A percentile compares a stretch with the other conserved stretches of the same genome.
phyloP scores from a whole-genome alignment of 306 rosid species.

The Cucurbita ficifolia region DNA sequence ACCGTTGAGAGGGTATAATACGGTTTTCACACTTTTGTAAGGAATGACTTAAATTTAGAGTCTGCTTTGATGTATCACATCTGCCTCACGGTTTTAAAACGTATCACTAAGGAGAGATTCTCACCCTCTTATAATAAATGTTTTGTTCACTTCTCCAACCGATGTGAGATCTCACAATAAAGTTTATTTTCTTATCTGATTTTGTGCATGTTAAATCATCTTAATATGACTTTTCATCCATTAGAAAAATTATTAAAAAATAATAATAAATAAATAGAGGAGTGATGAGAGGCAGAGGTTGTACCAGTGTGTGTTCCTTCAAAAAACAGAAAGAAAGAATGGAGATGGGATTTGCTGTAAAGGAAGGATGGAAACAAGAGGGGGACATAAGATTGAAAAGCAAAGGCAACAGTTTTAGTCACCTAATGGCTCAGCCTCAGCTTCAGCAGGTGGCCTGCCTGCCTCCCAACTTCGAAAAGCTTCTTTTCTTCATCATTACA shows the following conservation, averaged over 20 bases:
- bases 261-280: background rate
- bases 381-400: background rate
- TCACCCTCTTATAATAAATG: too few relatives aligned
- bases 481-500: conserved; percentile 1
- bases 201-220: background rate
- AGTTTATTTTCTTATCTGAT: background rate
- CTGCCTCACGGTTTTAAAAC: too few relatives aligned
- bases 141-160: too few relatives aligned
- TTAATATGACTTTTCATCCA: background rate
- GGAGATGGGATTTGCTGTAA: conserved; percentile 7
- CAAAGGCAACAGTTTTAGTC: background rate
- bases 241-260: background rate
- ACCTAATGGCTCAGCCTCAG: background rate
- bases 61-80: too few relatives aligned
- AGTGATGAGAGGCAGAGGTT: background rate
- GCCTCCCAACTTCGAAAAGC: conserved; percentile 1
- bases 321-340: conserved; percentile 2
- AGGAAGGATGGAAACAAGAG: background rate
- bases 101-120: too few relatives aligned
- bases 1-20: too few relatives aligned
- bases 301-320: background rate
- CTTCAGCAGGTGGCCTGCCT: conserved; percentile 7
- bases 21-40: too few relatives aligned
- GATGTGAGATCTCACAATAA: too few relatives aligned
- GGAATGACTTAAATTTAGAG: too few relatives aligned